A percentile compares a stretch with the other conserved stretches of the same genome.
These are phyloP conservation scores for Podila epigama DNA, from an alignment of 192 early-diverging fungal genomes.

Conservation along the genomic window DNA sequence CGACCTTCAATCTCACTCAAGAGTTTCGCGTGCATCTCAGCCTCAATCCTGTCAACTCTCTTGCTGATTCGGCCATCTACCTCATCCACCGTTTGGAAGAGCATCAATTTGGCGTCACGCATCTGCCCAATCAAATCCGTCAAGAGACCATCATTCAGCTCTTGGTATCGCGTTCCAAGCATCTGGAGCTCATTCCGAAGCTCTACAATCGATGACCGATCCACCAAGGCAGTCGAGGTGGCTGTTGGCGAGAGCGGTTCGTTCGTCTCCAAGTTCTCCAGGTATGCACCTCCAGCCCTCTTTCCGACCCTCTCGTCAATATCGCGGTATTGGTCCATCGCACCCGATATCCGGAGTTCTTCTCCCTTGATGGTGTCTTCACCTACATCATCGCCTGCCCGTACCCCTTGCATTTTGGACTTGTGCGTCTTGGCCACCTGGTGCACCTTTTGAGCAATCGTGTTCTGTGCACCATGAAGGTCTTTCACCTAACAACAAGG, in stretches of 20 bases:
- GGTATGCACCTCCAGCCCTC: conserved; percentile 16
- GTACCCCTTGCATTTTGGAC: conserved; percentile 43
- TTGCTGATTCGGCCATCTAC: conserved; percentile 46
- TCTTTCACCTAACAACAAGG: conserved; percentile 21
- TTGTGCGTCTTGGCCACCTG: conserved; percentile 46
- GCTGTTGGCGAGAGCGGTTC: neutral
- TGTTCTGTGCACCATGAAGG: conserved; percentile 48
- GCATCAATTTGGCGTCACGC: conserved; percentile 43
- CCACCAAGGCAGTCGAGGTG: conserved; percentile 10
- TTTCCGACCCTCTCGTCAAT: conserved; percentile 25
- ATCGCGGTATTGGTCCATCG: conserved; percentile 34
- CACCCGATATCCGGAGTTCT: conserved; percentile 10
- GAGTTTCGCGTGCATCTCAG: conserved; percentile 47
- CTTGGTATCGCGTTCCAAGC: conserved; percentile 38
- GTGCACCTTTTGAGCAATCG: conserved; percentile 47
- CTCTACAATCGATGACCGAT: conserved; percentile 28
- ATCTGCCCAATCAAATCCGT: conserved; percentile 48
- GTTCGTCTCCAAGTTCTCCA: conserved; percentile 14
- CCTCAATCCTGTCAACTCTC: conserved; percentile 45
- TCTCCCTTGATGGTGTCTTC: conserved; percentile 34
- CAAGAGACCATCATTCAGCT: conserved; percentile 44
- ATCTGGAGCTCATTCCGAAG: conserved; percentile 33
- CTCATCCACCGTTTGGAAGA: conserved; percentile 48
- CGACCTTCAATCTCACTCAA: conserved; percentile 47
- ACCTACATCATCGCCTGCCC: conserved; percentile 34